A percentile compares a stretch with the other conserved stretches of the same genome.
phyloP scores from a whole-genome alignment of 371 early-diverging fungal genomes.

The Mortierella sp. region DNA sequence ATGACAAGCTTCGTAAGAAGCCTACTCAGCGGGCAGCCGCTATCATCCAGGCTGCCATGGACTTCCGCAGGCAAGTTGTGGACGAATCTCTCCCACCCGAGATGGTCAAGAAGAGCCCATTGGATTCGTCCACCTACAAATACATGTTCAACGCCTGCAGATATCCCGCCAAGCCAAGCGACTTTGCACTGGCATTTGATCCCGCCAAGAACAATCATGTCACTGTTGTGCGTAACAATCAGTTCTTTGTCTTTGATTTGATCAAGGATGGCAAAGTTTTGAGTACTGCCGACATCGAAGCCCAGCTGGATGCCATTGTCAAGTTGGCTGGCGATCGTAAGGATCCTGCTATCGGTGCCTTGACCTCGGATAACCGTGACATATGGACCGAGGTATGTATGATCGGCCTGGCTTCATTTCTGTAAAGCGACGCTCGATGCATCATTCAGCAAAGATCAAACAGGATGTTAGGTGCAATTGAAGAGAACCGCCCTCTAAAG shows the following conservation, averaged over 20 bases:
- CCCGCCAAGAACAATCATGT: slow-evolving; percentile 84
- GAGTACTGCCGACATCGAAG: slow-evolving; percentile 85
- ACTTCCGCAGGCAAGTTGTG: slow-evolving; percentile 85
- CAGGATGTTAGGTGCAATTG: too few species aligned
- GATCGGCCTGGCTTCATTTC: background rate
- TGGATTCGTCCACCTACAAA: slow-evolving; percentile 93
- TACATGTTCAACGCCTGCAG: slow-evolving; percentile 97
- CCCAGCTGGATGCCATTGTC: slow-evolving; percentile 67
- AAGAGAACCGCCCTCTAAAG: too few species aligned
- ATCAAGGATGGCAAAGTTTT: slow-evolving; percentile 81
- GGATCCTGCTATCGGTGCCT: slow-evolving; percentile 85
- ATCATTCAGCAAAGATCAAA: background rate
- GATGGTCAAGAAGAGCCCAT: slow-evolving; percentile 78
- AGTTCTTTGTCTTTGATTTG: slow-evolving; percentile 85
- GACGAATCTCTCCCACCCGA: slow-evolving; percentile 87
- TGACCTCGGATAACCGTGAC: slow-evolving; percentile 94
- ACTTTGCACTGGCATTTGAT: slow-evolving; percentile 80
- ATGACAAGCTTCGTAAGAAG: slow-evolving; percentile 79
- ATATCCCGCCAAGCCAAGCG: slow-evolving; percentile 87
- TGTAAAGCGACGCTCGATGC: slow-evolving; percentile 3
- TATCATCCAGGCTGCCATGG: slow-evolving; percentile 86
- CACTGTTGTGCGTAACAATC: slow-evolving; percentile 89
- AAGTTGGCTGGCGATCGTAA: slow-evolving; percentile 76
- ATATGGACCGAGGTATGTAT: slow-evolving; percentile 69
- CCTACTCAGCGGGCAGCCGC: slow-evolving; percentile 90